phyloP scores from a whole-genome alignment of 257 asterid genomes.

The Solanum commersonii region DNA sequence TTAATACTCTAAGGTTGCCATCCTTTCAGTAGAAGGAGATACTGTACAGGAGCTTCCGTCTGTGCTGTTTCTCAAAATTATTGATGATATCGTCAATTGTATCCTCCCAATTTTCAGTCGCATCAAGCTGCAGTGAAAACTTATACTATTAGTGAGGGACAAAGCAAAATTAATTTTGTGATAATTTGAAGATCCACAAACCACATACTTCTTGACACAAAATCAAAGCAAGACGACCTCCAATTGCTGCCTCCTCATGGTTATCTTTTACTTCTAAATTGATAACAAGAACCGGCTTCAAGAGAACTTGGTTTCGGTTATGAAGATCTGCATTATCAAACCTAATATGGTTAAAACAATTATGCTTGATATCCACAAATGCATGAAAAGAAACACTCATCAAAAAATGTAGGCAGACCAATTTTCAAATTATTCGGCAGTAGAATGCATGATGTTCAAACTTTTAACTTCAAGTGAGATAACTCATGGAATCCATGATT shows the following conservation, averaged over 20 bases:
- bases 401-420: not conserved
- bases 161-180: not conserved
- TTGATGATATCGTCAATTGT: slow-evolving; percentile 50
- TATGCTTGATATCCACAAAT: not conserved
- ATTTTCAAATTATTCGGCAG: not conserved
- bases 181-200: not conserved
- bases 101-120: slow-evolving; percentile 75
- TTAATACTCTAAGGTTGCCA: not conserved
- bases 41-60: slow-evolving; percentile 70
- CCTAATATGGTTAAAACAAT: not conserved
- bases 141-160: not conserved
- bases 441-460: not conserved
- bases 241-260: slow-evolving; percentile 97
- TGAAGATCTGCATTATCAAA: slow-evolving; percentile 65
- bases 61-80: slow-evolving; percentile 68
- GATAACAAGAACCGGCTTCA: slow-evolving; percentile 76
- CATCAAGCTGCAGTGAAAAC: slow-evolving; percentile 44
- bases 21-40: slow-evolving; percentile 50
- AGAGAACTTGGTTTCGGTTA: slow-evolving; percentile 52
- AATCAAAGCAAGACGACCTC: slow-evolving; percentile 76
- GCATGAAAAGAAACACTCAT: not conserved
- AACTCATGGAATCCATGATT: not conserved
- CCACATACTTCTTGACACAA: slow-evolving; percentile 72
- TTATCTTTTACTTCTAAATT: slow-evolving; percentile 96
- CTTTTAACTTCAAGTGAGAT: not conserved